These are phyloP conservation scores for Podila clonocystis DNA, from an alignment of 192 early-diverging fungal species.

Conservation along the genomic window DNA sequence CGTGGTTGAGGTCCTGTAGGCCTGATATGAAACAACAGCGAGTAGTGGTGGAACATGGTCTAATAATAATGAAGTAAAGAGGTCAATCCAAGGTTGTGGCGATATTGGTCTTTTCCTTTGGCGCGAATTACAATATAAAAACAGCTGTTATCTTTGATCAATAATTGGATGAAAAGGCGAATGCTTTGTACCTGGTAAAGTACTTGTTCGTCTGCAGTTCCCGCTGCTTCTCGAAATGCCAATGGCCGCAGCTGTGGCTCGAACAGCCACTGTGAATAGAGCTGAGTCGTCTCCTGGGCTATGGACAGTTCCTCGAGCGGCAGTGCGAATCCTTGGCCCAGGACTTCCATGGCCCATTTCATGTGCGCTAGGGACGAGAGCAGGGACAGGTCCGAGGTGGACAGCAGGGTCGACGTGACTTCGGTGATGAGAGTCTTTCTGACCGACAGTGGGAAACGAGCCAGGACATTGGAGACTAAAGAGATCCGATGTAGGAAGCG, in stretches of 20 bases:
- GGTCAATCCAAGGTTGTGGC: not conserved
- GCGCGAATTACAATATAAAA: not conserved
- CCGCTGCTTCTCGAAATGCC: slow-evolving; percentile 59
- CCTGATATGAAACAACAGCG: slow-evolving; percentile 69
- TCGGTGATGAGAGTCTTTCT: slow-evolving; percentile 73
- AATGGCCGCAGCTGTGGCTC: slow-evolving; percentile 67
- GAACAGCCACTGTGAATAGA: slow-evolving; percentile 85
- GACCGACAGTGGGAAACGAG: slow-evolving; percentile 71
- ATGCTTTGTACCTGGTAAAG: slow-evolving; percentile 70
- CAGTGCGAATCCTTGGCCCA: slow-evolving; percentile 85
- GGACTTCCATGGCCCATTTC: slow-evolving; percentile 84
- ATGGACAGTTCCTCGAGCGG: slow-evolving; percentile 80
- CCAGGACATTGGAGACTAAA: slow-evolving; percentile 78
- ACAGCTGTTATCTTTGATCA: too few species aligned
- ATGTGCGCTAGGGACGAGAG: slow-evolving; percentile 83
- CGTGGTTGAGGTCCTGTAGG: slow-evolving; percentile 42
- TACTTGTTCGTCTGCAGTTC: slow-evolving; percentile 67
- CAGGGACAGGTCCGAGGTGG: slow-evolving; percentile 64
- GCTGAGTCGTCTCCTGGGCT: slow-evolving; percentile 68
- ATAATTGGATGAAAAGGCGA: slow-evolving; percentile 1
- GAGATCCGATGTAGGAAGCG: not conserved
- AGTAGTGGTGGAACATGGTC: slow-evolving; percentile 82
- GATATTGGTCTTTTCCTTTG: not conserved
- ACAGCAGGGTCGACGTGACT: slow-evolving; percentile 65
- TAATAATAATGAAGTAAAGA: slow-evolving; percentile 33